phyloP scores from a whole-genome alignment of 2,329 filamentous ascomycete genomes.

The Parastagonospora avenae region DNA sequence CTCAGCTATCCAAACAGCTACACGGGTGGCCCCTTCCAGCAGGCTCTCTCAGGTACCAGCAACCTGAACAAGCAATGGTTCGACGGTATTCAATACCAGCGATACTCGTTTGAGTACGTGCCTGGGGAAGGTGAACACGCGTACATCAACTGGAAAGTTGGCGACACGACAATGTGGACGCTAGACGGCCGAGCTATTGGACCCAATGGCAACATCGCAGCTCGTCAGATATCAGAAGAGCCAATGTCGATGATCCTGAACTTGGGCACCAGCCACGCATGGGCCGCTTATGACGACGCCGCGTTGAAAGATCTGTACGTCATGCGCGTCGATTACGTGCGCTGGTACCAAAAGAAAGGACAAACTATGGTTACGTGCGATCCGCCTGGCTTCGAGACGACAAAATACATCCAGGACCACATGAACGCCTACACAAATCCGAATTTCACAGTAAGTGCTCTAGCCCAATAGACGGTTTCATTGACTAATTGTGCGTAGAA shows the following conservation, averaged over 20 bases:
- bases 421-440: slow-evolving; percentile 55
- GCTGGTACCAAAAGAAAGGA: slow-evolving; percentile 59
- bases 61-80: slow-evolving; percentile 62
- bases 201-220: slow-evolving; percentile 59
- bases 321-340: slow-evolving; percentile 61
- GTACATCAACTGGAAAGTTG: slow-evolving; percentile 60
- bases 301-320: slow-evolving; percentile 56
- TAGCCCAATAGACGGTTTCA: accelerated
- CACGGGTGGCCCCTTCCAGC: slow-evolving; percentile 60
- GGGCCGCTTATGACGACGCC: slow-evolving; percentile 54
- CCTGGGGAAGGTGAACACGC: slow-evolving; percentile 54
- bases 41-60: slow-evolving; percentile 61
- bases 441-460: slow-evolving; percentile 55
- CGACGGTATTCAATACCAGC: slow-evolving; percentile 59
- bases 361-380: slow-evolving; percentile 59
- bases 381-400: slow-evolving; percentile 59
- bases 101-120: slow-evolving; percentile 61
- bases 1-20: slow-evolving; percentile 58
- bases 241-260: slow-evolving; percentile 62
- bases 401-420: slow-evolving; percentile 56
- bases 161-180: slow-evolving; percentile 56
- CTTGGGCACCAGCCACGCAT: slow-evolving; percentile 57
- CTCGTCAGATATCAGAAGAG: slow-evolving; percentile 57
- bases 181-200: slow-evolving; percentile 59
- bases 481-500: slow-evolving; percentile 21